Conservation (phyloP, 1,284 basidiomycete genomes). For the Inonotus obliquus region DNA sequence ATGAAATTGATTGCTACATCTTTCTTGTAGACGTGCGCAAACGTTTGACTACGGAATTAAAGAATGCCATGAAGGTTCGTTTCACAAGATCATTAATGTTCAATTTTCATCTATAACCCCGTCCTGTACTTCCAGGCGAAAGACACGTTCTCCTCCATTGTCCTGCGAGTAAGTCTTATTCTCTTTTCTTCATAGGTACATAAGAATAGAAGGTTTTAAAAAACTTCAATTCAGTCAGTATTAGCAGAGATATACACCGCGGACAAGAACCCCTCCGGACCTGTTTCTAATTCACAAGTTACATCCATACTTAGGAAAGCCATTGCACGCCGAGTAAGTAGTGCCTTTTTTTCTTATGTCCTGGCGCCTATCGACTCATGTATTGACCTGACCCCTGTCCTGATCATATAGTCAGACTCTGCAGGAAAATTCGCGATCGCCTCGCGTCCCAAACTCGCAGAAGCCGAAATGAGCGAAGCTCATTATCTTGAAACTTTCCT, state of each 20-base stretch:
- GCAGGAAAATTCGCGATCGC: constrained; percentile 50
- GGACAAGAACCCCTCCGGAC: constrained; percentile 47
- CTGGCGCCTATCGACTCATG: not conserved
- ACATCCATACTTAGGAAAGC: constrained; percentile 54
- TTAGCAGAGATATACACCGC: constrained; percentile 63
- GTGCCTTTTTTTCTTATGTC: not conserved
- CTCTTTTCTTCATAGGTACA: not conserved
- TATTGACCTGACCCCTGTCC: not conserved
- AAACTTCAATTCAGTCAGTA: constrained; percentile 43
- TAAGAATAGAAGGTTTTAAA: not conserved
- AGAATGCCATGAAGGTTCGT: constrained; percentile 57
- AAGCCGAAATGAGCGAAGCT: constrained; percentile 55
- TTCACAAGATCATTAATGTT: not conserved
- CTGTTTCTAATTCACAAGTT: constrained; percentile 40
- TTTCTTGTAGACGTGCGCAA: constrained; percentile 19
- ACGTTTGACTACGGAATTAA: constrained; percentile 29
- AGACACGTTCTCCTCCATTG: constrained; percentile 49
- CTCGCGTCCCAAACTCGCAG: constrained; percentile 59
- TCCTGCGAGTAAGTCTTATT: constrained; percentile 50
- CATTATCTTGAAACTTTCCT: constrained; percentile 50
- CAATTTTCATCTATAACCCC: not conserved
- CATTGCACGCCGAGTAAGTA: constrained; percentile 50
- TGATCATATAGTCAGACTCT: constrained; percentile 48
- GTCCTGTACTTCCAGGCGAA: constrained; percentile 38
- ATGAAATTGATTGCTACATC: not conserved